A percentile compares a stretch with the other conserved stretches of the same genome.
Evolutionary conservation across 2,329 filamentous ascomycete genomes (phyloP).

Genomic region (Fusarium caatingaense): DNA sequence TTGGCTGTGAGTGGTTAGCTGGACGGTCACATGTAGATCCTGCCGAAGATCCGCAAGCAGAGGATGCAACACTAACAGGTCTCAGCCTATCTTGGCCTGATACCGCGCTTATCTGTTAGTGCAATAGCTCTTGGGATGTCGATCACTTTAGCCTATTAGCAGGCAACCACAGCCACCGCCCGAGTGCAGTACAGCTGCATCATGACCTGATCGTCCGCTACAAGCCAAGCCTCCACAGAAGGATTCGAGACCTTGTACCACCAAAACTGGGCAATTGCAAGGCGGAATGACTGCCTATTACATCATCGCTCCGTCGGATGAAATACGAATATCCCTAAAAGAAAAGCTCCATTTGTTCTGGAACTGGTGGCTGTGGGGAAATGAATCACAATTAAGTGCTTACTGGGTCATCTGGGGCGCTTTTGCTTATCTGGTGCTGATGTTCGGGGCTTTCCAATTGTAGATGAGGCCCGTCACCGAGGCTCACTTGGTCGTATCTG

Average conservation of each 20-base stretch:
- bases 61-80: background rate
- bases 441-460: background rate
- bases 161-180: background rate
- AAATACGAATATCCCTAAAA: background rate
- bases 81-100: fast-evolving
- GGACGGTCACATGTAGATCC: slow-evolving; percentile 3
- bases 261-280: background rate
- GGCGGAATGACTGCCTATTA: background rate
- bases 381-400: background rate
- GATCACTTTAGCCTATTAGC: background rate
- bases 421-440: background rate
- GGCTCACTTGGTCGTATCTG: too few relatives aligned
- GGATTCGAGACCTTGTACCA: background rate
- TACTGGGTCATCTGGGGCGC: background rate
- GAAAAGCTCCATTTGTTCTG: background rate
- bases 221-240: background rate
- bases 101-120: background rate
- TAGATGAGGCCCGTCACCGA: background rate
- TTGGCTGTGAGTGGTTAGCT: background rate
- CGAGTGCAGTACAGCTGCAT: background rate
- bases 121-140: fast-evolving
- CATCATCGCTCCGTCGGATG: background rate
- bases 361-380: background rate
- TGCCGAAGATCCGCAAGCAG: slow-evolving; percentile 23
- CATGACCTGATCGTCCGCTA: background rate